Evolutionary conservation across 2,329 filamentous ascomycete genomes (phyloP), one percentile per base, ranked within the genome.

Genomic region (Trichophyton simii): DNA sequence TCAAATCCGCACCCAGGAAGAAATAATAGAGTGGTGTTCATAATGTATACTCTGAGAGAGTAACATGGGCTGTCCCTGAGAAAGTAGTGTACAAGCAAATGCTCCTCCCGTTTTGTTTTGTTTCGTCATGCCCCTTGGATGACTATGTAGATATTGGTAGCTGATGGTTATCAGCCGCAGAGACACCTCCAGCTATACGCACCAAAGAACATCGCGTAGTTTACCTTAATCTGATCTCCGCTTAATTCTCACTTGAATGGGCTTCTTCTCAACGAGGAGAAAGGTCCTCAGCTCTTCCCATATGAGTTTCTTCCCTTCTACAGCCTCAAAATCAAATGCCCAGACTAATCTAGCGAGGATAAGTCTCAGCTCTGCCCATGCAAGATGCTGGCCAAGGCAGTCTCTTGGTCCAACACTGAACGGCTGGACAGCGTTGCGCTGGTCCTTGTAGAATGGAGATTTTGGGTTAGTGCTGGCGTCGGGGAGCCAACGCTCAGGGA

Each of bases 341-440:
- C 73, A 82, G 0, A 82, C 64, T 3, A 82, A 65, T 1, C 74
- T 74, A 0, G 77, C 75, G 5, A 82, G 66, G 42, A 81, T 77
- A 3, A 80, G 67, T 3, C 79, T 72, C 73, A 82, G 78, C 66
- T 82, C 79, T 20, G 76, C 71, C 58, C 79, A 79, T 2, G 79
- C 79, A 42, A 82, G 70, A 61, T 77, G 80, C 52, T 46, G 42
- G 1, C 80, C 80, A 25, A 82, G 72, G 62, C 80, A 82, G 54
- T 80, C 79, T 1, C 80, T 70, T 4, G 80, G 76, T 0, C 80
- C 79, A 2, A 78, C 59, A 1, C 75, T 75, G 62, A 82, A 81
- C 0, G 80, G 77, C 67, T 81, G 76, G 57, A 78, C 71, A 1
- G 73, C 75, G 0, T 76, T 74, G 50, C 71, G 70, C 38, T 72